phyloP scores from a whole-genome alignment of 108 stramenopile genomes.

The Fistulifera solaris region DNA sequence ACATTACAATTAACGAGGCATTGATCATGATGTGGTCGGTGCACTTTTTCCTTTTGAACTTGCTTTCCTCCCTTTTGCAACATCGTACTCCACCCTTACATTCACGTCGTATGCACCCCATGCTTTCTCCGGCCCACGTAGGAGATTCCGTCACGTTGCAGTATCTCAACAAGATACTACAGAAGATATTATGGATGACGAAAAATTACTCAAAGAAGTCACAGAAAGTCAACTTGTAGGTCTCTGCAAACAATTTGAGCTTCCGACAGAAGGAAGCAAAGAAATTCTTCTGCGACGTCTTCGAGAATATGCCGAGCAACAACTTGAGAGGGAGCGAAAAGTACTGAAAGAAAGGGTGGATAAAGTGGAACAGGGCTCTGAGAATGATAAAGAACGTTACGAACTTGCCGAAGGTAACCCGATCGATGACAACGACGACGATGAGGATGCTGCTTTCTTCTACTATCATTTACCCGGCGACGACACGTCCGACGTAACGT shows the following conservation, averaged over 20 bases:
- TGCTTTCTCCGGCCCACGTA: too few species aligned
- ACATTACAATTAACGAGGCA: too few species aligned
- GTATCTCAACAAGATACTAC: constrained; percentile 5
- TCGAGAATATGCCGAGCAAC: constrained; percentile 40
- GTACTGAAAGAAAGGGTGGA: constrained; percentile 28
- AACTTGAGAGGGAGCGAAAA: constrained; percentile 39
- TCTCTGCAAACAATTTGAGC: constrained; percentile 49
- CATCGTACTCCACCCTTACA: too few species aligned
- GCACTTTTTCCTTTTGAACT: too few species aligned
- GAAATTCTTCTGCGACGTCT: constrained; percentile 44
- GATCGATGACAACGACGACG: constrained; percentile 17
- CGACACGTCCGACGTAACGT: neutral
- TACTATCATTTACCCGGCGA: constrained; percentile 18
- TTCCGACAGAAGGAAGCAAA: constrained; percentile 51
- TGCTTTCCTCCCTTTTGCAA: too few species aligned
- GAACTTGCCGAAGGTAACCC: constrained; percentile 17
- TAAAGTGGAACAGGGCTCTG: constrained; percentile 46
- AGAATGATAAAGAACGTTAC: constrained; percentile 33
- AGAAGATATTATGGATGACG: constrained; percentile 30
- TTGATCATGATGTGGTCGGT: too few species aligned
- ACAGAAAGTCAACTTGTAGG: constrained; percentile 38
- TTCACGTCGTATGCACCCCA: too few species aligned
- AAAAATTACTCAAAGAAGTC: constrained; percentile 41
- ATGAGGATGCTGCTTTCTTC: constrained; percentile 39
- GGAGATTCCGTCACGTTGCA: too few species aligned